Base-by-base conservation (phyloP, 2,329 filamentous ascomycete genomes). In the Colletotrichum echinochloae region DNA sequence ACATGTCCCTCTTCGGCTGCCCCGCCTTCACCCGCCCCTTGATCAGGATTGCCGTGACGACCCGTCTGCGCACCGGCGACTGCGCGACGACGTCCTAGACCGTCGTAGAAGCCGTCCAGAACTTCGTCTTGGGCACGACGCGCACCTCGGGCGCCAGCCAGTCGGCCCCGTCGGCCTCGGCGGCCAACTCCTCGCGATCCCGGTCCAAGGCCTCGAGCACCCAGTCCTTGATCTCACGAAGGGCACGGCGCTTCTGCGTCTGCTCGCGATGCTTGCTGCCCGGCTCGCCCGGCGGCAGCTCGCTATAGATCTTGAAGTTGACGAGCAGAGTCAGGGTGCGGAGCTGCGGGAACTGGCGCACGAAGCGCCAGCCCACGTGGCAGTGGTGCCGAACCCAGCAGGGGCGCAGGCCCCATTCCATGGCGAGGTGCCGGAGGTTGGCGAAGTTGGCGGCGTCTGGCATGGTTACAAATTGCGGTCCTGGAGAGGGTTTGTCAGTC, bases 371-470 rank as follows among this genome's bases (percentile, higher is more conserved):
- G 37, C 66, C 69, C 1, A n/a, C 16, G 3, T 37, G 60, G 18
- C 65, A 60, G 1, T 64, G 60, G 4, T 23, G 20, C 1, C 61
- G 48, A 11, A 70, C 26, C 69, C 69, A 71, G 16, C 69, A 70
- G 2, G 69, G 66, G 14, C 55, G 52, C 11, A 71, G 65, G 30
- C 69, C 69, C 69, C 69, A 71, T 26, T 70, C 66, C 66, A 71
- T 71, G 55, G 69, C 69, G 14, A 71, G 69, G 26, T 70, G 37
- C 39, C 41, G 65, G 14, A 71, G 12, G 46, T 61, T 60, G 39
- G 48, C 23, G 14, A 60, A 71, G 54, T 49, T 60, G 60, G 33
- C 20, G n/a, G 30, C 55, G 1, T 55, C n/a, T 0, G 64, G 57
- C 68, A 70, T 66, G 52, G 2, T 23, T n/a, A 30, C 49, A 3